Conservation (phyloP, 1,284 basidiomycete species). For the Ustilago xerochloae region DNA sequence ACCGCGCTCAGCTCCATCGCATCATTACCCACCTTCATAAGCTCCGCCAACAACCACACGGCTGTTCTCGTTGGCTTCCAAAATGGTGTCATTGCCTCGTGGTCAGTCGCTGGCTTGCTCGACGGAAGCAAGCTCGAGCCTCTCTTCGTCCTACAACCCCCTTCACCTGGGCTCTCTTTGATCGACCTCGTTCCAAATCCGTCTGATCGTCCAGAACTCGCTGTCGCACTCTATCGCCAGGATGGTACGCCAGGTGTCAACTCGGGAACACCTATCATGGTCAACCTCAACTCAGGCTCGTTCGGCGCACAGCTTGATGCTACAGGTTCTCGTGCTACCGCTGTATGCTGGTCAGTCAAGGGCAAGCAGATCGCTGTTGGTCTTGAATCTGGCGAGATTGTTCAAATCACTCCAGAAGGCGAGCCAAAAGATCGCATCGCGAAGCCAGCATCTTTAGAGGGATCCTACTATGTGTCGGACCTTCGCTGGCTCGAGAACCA, state of each 20-base stretch:
- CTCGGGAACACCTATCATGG: conserved; percentile 30
- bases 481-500: conserved; percentile 79
- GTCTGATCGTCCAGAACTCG: conserved; percentile 67
- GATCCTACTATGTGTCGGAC: conserved; percentile 72
- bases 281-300: conserved; percentile 48
- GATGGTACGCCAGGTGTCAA: conserved; percentile 66
- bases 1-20: conserved; percentile 15
- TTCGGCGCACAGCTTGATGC: conserved; percentile 44
- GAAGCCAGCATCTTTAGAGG: conserved; percentile 71
- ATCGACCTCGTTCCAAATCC: conserved; percentile 70
- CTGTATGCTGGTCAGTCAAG: conserved; percentile 85
- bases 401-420: conserved; percentile 77
- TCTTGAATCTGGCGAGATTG: conserved; percentile 77
- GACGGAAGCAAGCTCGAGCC: conserved; percentile 35
- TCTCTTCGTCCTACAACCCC: conserved; percentile 40
- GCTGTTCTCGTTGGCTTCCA: conserved; percentile 46
- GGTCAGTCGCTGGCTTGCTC: conserved; percentile 35
- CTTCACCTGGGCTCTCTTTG: conserved; percentile 36
- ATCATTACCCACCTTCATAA: conserved; percentile 46
- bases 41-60: conserved; percentile 38
- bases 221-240: conserved; percentile 66
- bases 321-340: conserved; percentile 30
- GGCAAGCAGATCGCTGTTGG: conserved; percentile 86
- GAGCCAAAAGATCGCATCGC: conserved; percentile 75
- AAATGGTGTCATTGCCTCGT: conserved; percentile 53